A percentile compares a stretch with the other conserved stretches of the same genome.
Conservation (phyloP, 768 basidiomycete genomes). For the Leccinellum luteum region DNA sequence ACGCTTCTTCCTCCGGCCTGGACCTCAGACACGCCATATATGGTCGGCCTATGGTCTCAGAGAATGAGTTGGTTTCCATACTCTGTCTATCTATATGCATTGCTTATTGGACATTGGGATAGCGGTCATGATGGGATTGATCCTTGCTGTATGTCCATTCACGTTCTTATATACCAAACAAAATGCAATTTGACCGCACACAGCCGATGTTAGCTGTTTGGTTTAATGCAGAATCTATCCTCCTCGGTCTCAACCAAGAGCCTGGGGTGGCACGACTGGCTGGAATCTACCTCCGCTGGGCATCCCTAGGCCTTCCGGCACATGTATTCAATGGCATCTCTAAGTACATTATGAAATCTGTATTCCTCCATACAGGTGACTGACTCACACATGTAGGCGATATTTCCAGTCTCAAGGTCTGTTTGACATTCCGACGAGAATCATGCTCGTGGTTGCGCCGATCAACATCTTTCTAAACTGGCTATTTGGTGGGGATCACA, state of each 20-base stretch:
- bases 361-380: not conserved
- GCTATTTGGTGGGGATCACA: conserved; percentile 58
- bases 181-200: not conserved
- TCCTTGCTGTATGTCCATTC: conserved; percentile 53
- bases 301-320: conserved; percentile 77
- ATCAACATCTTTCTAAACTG: conserved; percentile 83
- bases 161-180: not conserved
- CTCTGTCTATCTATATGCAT: not conserved
- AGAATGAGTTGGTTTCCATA: conserved; percentile 62
- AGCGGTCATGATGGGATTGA: conserved; percentile 61
- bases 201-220: conserved; percentile 66
- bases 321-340: conserved; percentile 57
- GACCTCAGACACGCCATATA: conserved; percentile 80
- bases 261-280: conserved; percentile 81
- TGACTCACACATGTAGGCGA: conserved; percentile 28
- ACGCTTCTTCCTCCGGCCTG: conserved; percentile 93
- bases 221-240: conserved; percentile 77
- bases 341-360: conserved; percentile 32
- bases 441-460: conserved; percentile 80
- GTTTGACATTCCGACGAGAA: conserved; percentile 84
- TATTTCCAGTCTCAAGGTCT: conserved; percentile 82
- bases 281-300: conserved; percentile 69
- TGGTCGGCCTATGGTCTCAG: conserved; percentile 90
- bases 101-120: conserved; percentile 4
- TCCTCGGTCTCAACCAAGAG: conserved; percentile 75